These are phyloP conservation scores for Fusarium brachygibbosum DNA, from an alignment of 2,329 filamentous ascomycete genomes.

Conservation along the genomic window DNA sequence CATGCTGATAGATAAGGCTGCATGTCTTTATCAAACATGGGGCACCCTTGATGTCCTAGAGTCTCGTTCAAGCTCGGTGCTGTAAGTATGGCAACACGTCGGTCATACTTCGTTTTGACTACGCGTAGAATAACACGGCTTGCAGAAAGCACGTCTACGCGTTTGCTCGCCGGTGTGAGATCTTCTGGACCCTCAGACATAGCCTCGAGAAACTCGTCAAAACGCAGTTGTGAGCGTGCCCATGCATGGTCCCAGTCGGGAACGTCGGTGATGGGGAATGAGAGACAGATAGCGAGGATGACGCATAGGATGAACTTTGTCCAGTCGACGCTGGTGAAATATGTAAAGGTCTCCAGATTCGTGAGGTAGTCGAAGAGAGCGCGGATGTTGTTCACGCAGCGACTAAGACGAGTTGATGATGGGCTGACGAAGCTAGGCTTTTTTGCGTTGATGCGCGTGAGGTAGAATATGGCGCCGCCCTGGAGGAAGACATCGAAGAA, in stretches of 20 bases:
- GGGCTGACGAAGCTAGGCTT: constrained; percentile 30
- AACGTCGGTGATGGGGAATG: constrained; percentile 59
- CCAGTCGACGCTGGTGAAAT: constrained; percentile 62
- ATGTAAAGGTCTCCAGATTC: constrained; percentile 49
- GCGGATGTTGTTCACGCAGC: constrained; percentile 47
- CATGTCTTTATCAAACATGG: constrained; percentile 66
- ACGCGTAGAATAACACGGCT: constrained; percentile 62
- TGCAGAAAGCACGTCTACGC: constrained; percentile 60
- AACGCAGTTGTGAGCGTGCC: constrained; percentile 57
- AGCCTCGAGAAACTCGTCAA: constrained; percentile 56
- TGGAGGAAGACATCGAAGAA: constrained; percentile 58
- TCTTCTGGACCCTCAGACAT: constrained; percentile 51
- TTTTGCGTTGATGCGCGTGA: constrained; percentile 20
- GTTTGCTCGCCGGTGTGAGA: constrained; percentile 45
- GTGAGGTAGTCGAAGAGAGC: constrained; percentile 53
- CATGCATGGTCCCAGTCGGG: constrained; percentile 55
- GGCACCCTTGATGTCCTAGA: constrained; percentile 55
- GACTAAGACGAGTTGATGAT: constrained; percentile 39
- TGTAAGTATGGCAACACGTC: constrained; percentile 54
- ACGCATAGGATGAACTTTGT: constrained; percentile 56
- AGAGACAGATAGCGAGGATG: constrained; percentile 62
- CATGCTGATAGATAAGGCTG: constrained; percentile 62
- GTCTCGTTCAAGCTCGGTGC: background rate
- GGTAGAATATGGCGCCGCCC: constrained; percentile 55
- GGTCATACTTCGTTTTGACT: constrained; percentile 62